Evolutionary conservation across 75 land plant species (phyloP).

Genomic region (Pinus tabuliformis): DNA sequence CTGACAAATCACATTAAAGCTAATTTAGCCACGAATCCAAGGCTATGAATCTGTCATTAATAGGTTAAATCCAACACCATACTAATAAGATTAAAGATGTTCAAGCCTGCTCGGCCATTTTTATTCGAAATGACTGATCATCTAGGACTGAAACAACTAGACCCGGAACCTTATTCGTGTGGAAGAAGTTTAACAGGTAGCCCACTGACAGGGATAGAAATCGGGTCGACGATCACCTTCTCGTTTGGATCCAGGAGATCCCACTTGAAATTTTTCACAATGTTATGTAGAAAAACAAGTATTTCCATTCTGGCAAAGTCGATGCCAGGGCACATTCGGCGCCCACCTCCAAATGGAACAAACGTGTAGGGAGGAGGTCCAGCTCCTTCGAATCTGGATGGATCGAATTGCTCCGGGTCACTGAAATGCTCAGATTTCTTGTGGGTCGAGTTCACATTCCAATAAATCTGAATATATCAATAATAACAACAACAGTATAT

Average conservation of each 20-base stretch:
- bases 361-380: conserved; percentile 42
- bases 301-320: conserved; percentile 51
- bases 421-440: conserved; percentile 34
- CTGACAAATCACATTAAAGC: no score
- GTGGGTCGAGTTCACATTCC: conserved; percentile 32
- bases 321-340: conserved; percentile 46
- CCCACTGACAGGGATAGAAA: conserved; percentile 21
- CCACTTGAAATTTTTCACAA: conserved; percentile 36
- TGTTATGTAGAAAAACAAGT: conserved; percentile 40
- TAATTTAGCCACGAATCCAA: no score
- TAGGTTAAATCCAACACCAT: no score
- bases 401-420: conserved; percentile 55
- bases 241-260: conserved; percentile 33
- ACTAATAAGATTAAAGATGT: no score
- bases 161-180: not conserved
- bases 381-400: conserved; percentile 45
- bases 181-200: conserved; percentile 10
- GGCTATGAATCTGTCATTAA: no score
- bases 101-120: no score
- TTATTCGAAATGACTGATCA: no score
- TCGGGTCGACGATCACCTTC: conserved; percentile 19
- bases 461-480: conserved; percentile 14
- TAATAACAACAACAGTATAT: not conserved
- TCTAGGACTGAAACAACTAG: no score
- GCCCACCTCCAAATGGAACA: conserved; percentile 66